Evolutionary conservation across 192 early-diverging fungal species (phyloP).

Genomic region (Entomortierella lignicola): DNA sequence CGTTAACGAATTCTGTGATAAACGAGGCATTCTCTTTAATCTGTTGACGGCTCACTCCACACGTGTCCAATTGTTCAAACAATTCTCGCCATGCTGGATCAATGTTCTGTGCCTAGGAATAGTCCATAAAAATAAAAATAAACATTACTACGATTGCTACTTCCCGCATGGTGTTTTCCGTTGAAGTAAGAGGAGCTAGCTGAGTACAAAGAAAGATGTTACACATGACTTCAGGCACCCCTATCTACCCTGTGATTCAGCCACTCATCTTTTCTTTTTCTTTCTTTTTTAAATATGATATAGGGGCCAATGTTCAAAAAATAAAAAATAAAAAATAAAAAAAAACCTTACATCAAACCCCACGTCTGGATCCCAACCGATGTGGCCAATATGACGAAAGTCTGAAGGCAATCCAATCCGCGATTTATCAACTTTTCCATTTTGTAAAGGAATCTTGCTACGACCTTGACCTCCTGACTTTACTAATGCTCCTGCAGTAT

Average conservation of each 20-base stretch:
- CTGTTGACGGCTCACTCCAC: slow-evolving; percentile 69
- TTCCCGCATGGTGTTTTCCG: too few species aligned
- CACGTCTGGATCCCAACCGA: slow-evolving; percentile 69
- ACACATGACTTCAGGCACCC: slow-evolving; percentile 10
- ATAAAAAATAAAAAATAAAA: background rate
- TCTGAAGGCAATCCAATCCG: slow-evolving; percentile 66
- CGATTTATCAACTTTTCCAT: slow-evolving; percentile 69
- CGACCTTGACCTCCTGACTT: slow-evolving; percentile 38
- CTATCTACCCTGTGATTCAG: background rate
- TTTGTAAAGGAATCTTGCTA: slow-evolving; percentile 53
- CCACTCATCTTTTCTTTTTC: background rate
- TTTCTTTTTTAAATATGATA: background rate
- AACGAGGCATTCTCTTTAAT: slow-evolving; percentile 69
- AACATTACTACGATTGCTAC: too few species aligned
- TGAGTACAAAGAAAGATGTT: too few species aligned
- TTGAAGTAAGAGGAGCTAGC: too few species aligned
- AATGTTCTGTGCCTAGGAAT: slow-evolving; percentile 69
- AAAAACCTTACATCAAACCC: slow-evolving; percentile 62
- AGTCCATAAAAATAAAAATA: background rate
- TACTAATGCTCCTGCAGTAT: slow-evolving; percentile 41
- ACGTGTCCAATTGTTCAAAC: slow-evolving; percentile 72
- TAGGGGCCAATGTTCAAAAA: background rate
- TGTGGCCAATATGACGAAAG: slow-evolving; percentile 70
- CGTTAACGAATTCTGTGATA: slow-evolving; percentile 76
- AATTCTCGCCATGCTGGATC: slow-evolving; percentile 76